A percentile compares a stretch with the other conserved stretches of the same genome.
phyloP scores from a whole-genome alignment of 1,139 yeast genomes.

The Candida sanyaensis region DNA sequence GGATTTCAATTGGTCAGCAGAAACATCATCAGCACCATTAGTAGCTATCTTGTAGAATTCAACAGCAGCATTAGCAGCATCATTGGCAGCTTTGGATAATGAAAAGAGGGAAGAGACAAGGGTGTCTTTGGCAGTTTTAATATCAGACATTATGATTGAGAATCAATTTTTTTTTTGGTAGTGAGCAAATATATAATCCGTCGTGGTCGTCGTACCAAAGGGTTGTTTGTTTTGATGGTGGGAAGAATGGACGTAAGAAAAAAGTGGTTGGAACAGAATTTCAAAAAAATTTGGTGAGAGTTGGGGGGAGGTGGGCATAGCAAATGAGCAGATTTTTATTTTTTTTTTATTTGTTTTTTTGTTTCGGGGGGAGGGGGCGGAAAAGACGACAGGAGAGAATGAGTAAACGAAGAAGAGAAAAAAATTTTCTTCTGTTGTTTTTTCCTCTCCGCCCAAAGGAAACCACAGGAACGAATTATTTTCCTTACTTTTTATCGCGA shows the following conservation, averaged over 20 bases:
- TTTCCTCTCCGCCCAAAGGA: not conserved
- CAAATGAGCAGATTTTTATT: slow-evolving; percentile 4
- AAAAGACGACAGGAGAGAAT: slow-evolving; percentile 1
- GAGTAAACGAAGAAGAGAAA: not conserved
- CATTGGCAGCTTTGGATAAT: slow-evolving; percentile 78
- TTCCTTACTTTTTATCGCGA: not conserved
- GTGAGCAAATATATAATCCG: not conserved
- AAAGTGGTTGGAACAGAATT: slow-evolving; percentile 5
- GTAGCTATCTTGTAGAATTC: slow-evolving; percentile 63
- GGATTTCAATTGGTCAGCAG: slow-evolving; percentile 33
- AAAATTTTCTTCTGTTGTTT: not conserved
- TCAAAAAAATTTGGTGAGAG: slow-evolving; percentile 4
- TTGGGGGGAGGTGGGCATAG: slow-evolving; percentile 4
- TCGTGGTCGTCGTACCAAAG: slow-evolving; percentile 5
- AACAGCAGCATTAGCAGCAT: slow-evolving; percentile 67
- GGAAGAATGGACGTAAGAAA: slow-evolving; percentile 5
- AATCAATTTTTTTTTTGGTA: slow-evolving; percentile 2
- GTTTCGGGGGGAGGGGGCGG: slow-evolving; percentile 3
- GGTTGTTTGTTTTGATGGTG: slow-evolving; percentile 7
- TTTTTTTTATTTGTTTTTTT: not conserved
- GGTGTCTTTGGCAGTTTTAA: slow-evolving; percentile 47
- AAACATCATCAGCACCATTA: slow-evolving; percentile 28
- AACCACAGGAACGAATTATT: not conserved
- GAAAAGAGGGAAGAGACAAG: slow-evolving; percentile 78
- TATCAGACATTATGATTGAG: slow-evolving; percentile 28